A percentile compares a stretch with the other conserved stretches of the same genome.
phyloP scores from a whole-genome alignment of 192 early-diverging fungal species.

The Backusella tarrabulga region DNA sequence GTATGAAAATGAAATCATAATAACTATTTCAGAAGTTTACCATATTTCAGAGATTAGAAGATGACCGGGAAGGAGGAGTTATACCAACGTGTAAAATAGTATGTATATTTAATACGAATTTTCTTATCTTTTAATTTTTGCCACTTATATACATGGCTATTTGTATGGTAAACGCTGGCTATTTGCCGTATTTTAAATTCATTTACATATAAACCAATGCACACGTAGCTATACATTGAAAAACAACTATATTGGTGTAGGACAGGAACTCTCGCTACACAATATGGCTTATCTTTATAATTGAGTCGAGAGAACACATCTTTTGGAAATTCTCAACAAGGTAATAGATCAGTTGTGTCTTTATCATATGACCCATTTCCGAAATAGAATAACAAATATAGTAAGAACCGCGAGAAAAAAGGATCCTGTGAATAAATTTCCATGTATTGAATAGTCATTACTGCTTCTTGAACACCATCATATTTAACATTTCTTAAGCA shows the following conservation, averaged over 20 bases:
- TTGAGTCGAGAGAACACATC: not conserved
- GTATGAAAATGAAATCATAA: not conserved
- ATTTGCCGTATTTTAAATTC: not conserved
- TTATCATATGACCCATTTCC: not conserved
- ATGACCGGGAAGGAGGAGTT: not conserved
- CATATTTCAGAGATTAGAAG: not conserved
- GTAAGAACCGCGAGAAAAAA: not conserved
- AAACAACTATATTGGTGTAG: not conserved
- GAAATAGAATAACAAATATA: not conserved
- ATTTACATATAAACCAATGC: not conserved
- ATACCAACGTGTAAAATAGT: too few relatives aligned
- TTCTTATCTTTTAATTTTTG: too few relatives aligned
- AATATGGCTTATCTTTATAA: not conserved
- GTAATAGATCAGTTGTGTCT: not conserved
- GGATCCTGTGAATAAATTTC: not conserved
- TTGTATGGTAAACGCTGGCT: too few relatives aligned
- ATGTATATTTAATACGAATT: too few relatives aligned
- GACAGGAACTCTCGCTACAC: not conserved
- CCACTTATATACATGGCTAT: too few relatives aligned
- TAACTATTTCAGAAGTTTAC: not conserved
- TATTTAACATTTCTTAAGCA: not conserved
- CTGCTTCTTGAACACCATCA: not conserved
- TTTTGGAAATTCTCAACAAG: not conserved
- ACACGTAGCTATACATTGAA: too few relatives aligned
- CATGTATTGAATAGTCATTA: not conserved